Conservation (phyloP, 1,284 basidiomycete genomes). For the Heterobasidion annosum region DNA sequence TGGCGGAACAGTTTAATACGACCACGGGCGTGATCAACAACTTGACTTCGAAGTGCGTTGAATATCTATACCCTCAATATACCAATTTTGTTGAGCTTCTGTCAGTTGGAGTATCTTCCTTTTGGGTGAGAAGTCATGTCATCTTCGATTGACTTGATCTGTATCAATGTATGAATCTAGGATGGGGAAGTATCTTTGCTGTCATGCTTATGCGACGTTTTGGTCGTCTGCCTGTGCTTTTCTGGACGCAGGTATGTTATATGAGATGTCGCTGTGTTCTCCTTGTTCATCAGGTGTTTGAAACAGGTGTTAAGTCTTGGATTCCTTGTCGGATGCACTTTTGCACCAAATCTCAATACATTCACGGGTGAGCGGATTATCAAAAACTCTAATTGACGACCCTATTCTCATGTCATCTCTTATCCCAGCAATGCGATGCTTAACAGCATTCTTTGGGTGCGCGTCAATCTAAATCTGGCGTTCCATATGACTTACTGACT, state of each 20-base stretch:
- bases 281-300: neutral
- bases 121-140: slow-evolving; percentile 29
- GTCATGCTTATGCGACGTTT: slow-evolving; percentile 50
- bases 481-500: neutral
- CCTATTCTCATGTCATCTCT: neutral
- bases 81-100: neutral
- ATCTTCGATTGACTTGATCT: neutral
- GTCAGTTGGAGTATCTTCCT: slow-evolving; percentile 64
- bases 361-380: slow-evolving; percentile 32
- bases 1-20: slow-evolving; percentile 50
- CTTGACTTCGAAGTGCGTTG: slow-evolving; percentile 46
- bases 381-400: neutral
- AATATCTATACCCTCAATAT: neutral
- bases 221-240: slow-evolving; percentile 52
- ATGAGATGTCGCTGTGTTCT: neutral
- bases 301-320: slow-evolving; percentile 34
- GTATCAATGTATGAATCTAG: slow-evolving; percentile 16
- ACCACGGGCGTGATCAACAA: slow-evolving; percentile 54
- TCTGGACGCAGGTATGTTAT: slow-evolving; percentile 47
- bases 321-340: slow-evolving; percentile 43
- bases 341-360: slow-evolving; percentile 41
- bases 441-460: slow-evolving; percentile 65
- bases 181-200: slow-evolving; percentile 53
- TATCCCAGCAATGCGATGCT: slow-evolving; percentile 52
- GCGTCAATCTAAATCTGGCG: neutral